These are phyloP conservation scores for Saprolegnia parasitica DNA, from an alignment of 352 stramenopile species.

Conservation along the genomic window DNA sequence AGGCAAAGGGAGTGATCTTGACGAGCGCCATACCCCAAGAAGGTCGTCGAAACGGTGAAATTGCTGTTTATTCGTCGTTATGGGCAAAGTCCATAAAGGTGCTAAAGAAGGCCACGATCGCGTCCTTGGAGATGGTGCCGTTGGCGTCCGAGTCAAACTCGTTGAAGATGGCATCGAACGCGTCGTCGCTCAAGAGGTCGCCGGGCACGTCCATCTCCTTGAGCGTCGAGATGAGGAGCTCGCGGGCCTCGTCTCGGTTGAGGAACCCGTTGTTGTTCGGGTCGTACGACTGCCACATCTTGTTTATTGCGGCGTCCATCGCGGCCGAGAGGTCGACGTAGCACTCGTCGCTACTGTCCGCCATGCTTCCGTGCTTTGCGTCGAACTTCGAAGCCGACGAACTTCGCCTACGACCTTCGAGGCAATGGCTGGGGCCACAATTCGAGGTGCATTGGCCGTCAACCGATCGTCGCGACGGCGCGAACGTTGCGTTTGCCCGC, in stretches of 20 bases:
- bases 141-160: conserved; percentile 15
- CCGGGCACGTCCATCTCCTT: conserved; percentile 16
- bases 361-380: not conserved
- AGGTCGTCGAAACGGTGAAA: not conserved
- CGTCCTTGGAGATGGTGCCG: conserved; percentile 19
- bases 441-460: too few species aligned
- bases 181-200: conserved; percentile 17
- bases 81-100: conserved; percentile 25
- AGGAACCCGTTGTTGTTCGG: conserved; percentile 17
- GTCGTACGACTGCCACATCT: conserved; percentile 17
- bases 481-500: too few species aligned
- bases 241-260: conserved; percentile 7
- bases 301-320: conserved; percentile 10
- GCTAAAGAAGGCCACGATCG: conserved; percentile 22
- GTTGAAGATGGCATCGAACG: conserved; percentile 8
- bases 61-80: not conserved
- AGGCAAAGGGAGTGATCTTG: conserved; percentile 9
- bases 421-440: too few species aligned
- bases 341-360: not conserved
- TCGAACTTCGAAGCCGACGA: not conserved
- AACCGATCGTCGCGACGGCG: too few species aligned
- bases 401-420: not conserved
- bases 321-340: not conserved
- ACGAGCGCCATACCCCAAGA: not conserved
- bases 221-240: conserved; percentile 14